phyloP scores from a whole-genome alignment of 805 yeast genomes.

The Zygoascus ofunaensis region DNA sequence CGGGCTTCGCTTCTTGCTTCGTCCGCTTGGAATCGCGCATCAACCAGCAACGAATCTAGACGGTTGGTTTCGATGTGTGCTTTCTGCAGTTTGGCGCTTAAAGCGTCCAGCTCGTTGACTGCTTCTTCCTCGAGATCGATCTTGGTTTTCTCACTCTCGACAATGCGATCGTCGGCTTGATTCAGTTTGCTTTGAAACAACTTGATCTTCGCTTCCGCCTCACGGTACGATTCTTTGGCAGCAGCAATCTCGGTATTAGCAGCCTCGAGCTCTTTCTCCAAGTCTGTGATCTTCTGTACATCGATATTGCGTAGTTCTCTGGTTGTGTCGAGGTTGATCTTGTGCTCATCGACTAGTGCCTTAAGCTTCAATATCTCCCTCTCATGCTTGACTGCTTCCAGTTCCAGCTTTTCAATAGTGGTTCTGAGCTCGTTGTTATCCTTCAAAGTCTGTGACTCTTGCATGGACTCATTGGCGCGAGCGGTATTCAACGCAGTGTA shows the following conservation, averaged over 20 bases:
- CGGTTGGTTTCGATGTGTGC: background rate
- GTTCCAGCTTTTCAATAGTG: constrained; percentile 5
- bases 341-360: background rate
- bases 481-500: constrained; percentile 6
- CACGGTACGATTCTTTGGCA: constrained; percentile 1
- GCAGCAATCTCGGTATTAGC: constrained; percentile 2
- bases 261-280: constrained; percentile 3
- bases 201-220: constrained; percentile 17
- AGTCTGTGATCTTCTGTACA: background rate
- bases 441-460: constrained; percentile 9
- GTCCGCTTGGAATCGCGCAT: background rate
- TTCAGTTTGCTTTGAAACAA: constrained; percentile 21
- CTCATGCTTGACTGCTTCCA: constrained; percentile 5
- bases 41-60: background rate
- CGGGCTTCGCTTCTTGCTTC: background rate
- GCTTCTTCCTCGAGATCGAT: constrained; percentile 1
- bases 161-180: background rate
- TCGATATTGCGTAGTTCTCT: background rate
- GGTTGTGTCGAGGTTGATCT: background rate
- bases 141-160: constrained; percentile 3
- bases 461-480: constrained; percentile 14
- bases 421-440: constrained; percentile 7
- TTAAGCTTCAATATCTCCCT: constrained; percentile 1
- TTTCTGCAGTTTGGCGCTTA: background rate
- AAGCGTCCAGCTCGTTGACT: background rate